Evolutionary conservation across 352 stramenopile species (phyloP).

Genomic region (Albugo laibachii): DNA sequence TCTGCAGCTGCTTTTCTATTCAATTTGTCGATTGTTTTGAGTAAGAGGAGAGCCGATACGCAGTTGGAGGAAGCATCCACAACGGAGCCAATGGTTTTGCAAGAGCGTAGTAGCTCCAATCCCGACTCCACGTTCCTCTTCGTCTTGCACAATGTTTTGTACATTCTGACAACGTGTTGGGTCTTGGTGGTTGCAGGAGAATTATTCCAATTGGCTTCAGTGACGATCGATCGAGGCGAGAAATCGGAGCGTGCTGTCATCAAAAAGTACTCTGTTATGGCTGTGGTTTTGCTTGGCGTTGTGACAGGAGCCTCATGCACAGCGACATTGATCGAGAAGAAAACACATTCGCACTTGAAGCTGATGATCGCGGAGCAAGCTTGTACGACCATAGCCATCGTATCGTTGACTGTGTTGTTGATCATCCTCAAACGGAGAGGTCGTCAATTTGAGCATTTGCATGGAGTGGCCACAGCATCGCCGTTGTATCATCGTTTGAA

Average conservation of each 20-base stretch:
- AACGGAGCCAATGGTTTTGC: too few relatives aligned
- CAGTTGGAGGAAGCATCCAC: too few relatives aligned
- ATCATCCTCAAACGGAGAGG: background rate
- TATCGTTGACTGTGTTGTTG: background rate
- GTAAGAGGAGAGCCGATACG: too few relatives aligned
- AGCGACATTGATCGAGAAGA: background rate
- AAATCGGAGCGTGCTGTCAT: background rate
- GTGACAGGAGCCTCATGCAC: background rate
- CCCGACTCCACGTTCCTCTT: conserved; percentile 19
- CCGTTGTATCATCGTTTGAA: background rate
- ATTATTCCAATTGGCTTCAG: background rate
- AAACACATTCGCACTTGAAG: background rate
- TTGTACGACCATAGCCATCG: background rate
- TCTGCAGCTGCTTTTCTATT: too few relatives aligned
- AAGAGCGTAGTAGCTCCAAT: conserved; percentile 5
- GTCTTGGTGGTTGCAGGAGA: background rate
- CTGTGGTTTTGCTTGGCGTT: background rate
- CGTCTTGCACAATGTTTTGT: conserved; percentile 33
- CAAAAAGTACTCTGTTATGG: background rate
- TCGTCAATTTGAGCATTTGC: background rate
- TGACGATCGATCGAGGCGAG: background rate
- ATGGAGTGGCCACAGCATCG: background rate
- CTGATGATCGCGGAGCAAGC: background rate
- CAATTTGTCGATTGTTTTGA: too few relatives aligned
- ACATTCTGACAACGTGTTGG: conserved; percentile 19